Evolutionary conservation across 2,329 filamentous ascomycete species (phyloP), one percentile per base, ranked within the genome.

Genomic region (Stagonosporopsis vannaccii): DNA sequence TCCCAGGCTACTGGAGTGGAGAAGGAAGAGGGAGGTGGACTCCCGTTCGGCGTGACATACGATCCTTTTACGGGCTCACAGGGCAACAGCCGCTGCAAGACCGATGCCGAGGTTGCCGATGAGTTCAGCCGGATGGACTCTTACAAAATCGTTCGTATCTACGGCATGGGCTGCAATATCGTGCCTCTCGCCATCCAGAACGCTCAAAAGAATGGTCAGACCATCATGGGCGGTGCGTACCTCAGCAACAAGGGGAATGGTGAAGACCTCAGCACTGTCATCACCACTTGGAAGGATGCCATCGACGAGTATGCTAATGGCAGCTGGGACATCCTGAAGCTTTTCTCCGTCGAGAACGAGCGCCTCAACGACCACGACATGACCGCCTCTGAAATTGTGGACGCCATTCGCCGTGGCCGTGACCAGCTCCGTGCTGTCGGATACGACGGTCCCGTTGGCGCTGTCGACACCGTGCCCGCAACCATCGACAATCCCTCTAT

Each of bases 291-390:
- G 58, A 83, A 87, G 51, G 72, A 80, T 4, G 86, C 83, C 13
- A 80, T 90, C 37, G 76, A 77, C 9, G 44, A 66, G 32, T 56
- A 71, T 41, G 69, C 64, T 22, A 56, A 56, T 22, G 80, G 82
- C 26, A 84, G 90, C 74, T 96, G 90, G 90, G 80, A 79, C 44
- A 72, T 80, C 13, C 83, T 96, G 59, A 82, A 90, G 70, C 89
- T 90, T 2, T 82, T 96, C 68, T 85, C 85, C 52, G 83, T 96
- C 37, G 92, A 91, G 59, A 96, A 96, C 71, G 92, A 96, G 75
- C 80, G 89, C 30, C 86, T 96, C 72, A 83, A 81, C 47, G 85
- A 86, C 36, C 74, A 79, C 33, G 61, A 66, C 13, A 66, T 71
- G 63, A 82, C 81, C 4, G 80, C 84, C 25, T 71, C 71, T 0